Evolutionary conservation across 2,329 filamentous ascomycete genomes (phyloP), one percentile per base, ranked within the genome.

Genomic region (Aspergillus viridinutans): DNA sequence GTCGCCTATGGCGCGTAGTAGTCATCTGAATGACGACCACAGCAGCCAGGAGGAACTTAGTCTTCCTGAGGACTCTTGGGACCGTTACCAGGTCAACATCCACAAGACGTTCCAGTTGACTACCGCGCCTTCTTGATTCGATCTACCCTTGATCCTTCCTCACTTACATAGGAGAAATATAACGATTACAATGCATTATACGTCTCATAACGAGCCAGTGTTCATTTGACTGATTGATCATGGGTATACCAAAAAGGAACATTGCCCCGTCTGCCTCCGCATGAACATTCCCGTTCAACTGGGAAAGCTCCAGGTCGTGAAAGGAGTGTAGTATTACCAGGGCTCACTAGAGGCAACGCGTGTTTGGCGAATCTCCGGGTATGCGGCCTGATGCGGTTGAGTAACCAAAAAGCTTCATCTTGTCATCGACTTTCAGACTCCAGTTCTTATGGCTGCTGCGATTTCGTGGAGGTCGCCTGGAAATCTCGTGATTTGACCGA

Each of bases 21-120:
- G n/a, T 55, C 53, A 40, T 49, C 9, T 8, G 59, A 51, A 28
- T 6, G 12, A 40, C 10, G 38, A 28, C 10, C 43, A 26, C 14
- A 60, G 58, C 55, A 67, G 65, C n/a, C 62, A 66, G n/a, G 65
- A 68, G 32, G 61, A 67, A 42, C 50, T 68, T 2, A 61, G 48
- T 12, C 40, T 40, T 25, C 14, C 14, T 4, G 7, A 14, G 21
- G 29, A 42, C 6, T n/a, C 50, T 3, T 38, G 23, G 50, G 38
- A 14, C 3, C 23, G 23, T 10, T 53, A 43, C 21, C 38, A 42
- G 50, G 50, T 53, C n/a, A 47, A 47, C 12, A 23, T 47, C 5
- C 20, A 47, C 20, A 47, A 47, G 21, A 47, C 43, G 14, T 47
- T 47, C 21, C 20, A 47, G 12, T 0, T 47, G 9, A 25, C 43